phyloP scores from a whole-genome alignment of 805 yeast species.

The Wickerhamomyces subpelliculosus region DNA sequence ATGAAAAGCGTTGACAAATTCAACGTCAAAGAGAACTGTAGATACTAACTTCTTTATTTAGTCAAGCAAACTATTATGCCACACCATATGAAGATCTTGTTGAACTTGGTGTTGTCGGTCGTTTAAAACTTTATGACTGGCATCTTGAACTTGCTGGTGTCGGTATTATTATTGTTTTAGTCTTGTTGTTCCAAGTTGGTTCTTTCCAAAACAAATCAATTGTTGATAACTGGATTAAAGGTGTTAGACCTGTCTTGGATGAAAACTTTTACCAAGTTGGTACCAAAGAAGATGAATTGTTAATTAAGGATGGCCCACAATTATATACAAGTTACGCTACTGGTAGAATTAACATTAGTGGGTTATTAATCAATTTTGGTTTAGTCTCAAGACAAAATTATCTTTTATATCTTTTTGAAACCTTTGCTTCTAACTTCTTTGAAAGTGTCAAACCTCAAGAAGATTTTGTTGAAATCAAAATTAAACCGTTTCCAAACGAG shows the following conservation, averaged over 20 bases:
- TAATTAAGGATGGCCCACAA: constrained; percentile 57
- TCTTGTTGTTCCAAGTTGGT: constrained; percentile 52
- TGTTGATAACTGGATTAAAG: constrained; percentile 47
- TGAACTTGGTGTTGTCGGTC: constrained; percentile 48
- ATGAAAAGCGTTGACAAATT: too few species aligned
- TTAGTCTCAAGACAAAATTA: constrained; percentile 78
- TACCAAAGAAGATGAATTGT: constrained; percentile 35
- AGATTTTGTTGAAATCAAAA: constrained; percentile 55
- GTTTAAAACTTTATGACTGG: constrained; percentile 69
- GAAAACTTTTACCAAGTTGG: constrained; percentile 80
- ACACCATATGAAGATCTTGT: constrained; percentile 44
- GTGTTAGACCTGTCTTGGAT: constrained; percentile 44
- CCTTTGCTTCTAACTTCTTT: constrained; percentile 48
- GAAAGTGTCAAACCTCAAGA: constrained; percentile 47
- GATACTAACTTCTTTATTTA: background rate
- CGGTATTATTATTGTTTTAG: constrained; percentile 41
- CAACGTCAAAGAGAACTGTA: too few species aligned
- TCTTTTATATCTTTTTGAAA: constrained; percentile 60
- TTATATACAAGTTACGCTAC: constrained; percentile 66
- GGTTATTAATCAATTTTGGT: constrained; percentile 52
- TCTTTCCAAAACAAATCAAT: constrained; percentile 45
- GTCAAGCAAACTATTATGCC: constrained; percentile 21
- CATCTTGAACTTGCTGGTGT: constrained; percentile 56
- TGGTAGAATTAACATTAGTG: constrained; percentile 75
- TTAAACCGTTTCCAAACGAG: constrained; percentile 41